Base-by-base conservation (phyloP, 371 early-diverging fungal species). In the Neoconidiobolus thromboides region DNA sequence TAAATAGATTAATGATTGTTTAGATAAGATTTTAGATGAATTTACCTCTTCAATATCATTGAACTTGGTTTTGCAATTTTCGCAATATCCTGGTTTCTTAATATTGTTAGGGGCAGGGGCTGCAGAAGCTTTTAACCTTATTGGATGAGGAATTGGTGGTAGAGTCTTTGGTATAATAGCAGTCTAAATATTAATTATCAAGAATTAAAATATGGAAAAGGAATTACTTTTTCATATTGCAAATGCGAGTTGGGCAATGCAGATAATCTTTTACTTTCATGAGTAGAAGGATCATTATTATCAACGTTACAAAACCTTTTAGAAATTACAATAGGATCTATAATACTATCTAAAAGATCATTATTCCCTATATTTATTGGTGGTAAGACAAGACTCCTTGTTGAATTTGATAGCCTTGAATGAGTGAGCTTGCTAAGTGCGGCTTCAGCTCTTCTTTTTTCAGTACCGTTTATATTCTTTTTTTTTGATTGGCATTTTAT, bases 81-180 rank as follows among this genome's bases (percentile, higher is more conserved):
- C 61, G 43, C 61, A 60, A 43, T 50, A 60, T 1, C 61, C 61
- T 14, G 61, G 61, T 38, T 60, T 60, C 46, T 60, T 60, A 15
- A 46, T 48, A 41, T 57, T 57, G 6, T 42, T 44, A 26, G 50
- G n/a, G 48, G 60, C 14, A 14, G 48, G n/a, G 4, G 60, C 50
- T 10, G 60, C 47, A 6, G 60, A 49, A 10, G 48, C n/a, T 9
- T 48, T 59, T 6, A 41, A 10, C 7, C 39, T 48, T 5, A 59
- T 59, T 15, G 37, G 40, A 9, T 40, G 48, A 10, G 26, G 14
- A 3, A 40, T 38, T 39, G 48, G 15, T 42, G 48, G 50, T 1
- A 39, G 15, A 10, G 50, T 48, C 14, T 50, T 12, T 3, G 43
- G 43, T 41, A n/a, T 42, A 43, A 4, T 44, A 40, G 12, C 43